These are phyloP conservation scores for Nectriaceae sp. DNA, from an alignment of 2,329 filamentous ascomycete genomes.

Conservation along the genomic window DNA sequence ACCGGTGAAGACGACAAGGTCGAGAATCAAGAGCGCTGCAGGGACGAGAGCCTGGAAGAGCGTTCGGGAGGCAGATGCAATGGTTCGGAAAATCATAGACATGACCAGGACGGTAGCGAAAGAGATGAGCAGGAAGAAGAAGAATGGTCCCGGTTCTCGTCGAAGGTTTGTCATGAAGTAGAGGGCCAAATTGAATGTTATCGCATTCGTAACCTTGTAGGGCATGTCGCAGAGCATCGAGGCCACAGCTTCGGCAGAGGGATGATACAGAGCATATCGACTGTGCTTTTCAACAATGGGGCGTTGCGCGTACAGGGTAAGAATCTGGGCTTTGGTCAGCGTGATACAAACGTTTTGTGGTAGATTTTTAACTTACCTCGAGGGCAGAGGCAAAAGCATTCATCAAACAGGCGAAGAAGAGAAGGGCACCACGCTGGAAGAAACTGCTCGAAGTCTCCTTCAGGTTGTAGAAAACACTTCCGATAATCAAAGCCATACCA, in stretches of 20 bases:
- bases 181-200: slow-evolving; percentile 76
- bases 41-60: slow-evolving; percentile 33
- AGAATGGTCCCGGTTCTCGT: slow-evolving; percentile 74
- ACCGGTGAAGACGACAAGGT: slow-evolving; percentile 67
- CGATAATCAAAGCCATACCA: slow-evolving; percentile 74
- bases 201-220: slow-evolving; percentile 70
- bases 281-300: slow-evolving; percentile 90
- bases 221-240: slow-evolving; percentile 88
- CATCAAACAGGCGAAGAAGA: slow-evolving; percentile 87
- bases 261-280: slow-evolving; percentile 86
- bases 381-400: slow-evolving; percentile 82
- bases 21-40: slow-evolving; percentile 29
- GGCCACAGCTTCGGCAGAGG: slow-evolving; percentile 82
- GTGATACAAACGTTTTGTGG: too few relatives aligned
- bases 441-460: slow-evolving; percentile 67
- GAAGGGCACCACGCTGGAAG: slow-evolving; percentile 74
- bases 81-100: slow-evolving; percentile 61
- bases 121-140: slow-evolving; percentile 80
- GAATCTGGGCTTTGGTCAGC: slow-evolving; percentile 54
- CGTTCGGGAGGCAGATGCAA: slow-evolving; percentile 29
- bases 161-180: slow-evolving; percentile 89
- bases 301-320: slow-evolving; percentile 84
- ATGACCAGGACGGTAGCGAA: slow-evolving; percentile 72
- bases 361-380: slow-evolving; percentile 58
- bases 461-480: slow-evolving; percentile 81